Evolutionary conservation across 2,329 filamentous ascomycete species (phyloP), one percentile per base, ranked within the genome.

Genomic region (Lachnellula cervina): DNA sequence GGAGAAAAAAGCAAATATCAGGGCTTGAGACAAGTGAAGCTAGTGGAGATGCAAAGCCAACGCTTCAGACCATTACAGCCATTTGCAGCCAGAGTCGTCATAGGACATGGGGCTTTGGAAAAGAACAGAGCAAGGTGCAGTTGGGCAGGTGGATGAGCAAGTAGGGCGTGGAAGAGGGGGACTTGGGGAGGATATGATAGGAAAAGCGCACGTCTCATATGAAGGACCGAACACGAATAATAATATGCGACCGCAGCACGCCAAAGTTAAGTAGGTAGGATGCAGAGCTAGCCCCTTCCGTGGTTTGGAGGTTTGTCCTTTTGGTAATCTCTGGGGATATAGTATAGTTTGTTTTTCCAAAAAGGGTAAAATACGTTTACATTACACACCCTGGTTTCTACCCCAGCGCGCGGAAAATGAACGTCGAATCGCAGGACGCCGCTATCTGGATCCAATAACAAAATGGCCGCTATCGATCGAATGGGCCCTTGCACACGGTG

Each of bases 21-120:
- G 53, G 62, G 61, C 59, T 62, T 62, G 59, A 64, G 58, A 64
- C 62, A 60, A 62, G 55, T 60, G 47, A 49, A 62, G 55, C 55
- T 62, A 64, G 65, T 62, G 65, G 61, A 61, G 58, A 67, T 64
- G 63, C 66, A 65, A 54, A 60, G 66, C 64, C 67, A 69, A 60
- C 67, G 60, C 62, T 66, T 52, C 63, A 64, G 51, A 56, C 58
- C 57, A 51, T 59, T 62, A 48, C 62, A 64, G 63, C 60, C 57
- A 54, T 49, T 59, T 64, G 62, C 64, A 66, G 63, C 53, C 50
- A 49, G 54, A 44, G 54, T 59, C 59, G 54, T 67, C 62, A 67
- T 67, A 60, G 61, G 62, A 56, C 52, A 58, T 51, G 49, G 34
- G 52, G 42, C n/a, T 35, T 46, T 44, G 54, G 51, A 44, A 54